Percentiles rank a stretch among this genome's conserved stretches.
Conservation (phyloP, 768 basidiomycete species). For the Boletus subcaerulescens region DNA sequence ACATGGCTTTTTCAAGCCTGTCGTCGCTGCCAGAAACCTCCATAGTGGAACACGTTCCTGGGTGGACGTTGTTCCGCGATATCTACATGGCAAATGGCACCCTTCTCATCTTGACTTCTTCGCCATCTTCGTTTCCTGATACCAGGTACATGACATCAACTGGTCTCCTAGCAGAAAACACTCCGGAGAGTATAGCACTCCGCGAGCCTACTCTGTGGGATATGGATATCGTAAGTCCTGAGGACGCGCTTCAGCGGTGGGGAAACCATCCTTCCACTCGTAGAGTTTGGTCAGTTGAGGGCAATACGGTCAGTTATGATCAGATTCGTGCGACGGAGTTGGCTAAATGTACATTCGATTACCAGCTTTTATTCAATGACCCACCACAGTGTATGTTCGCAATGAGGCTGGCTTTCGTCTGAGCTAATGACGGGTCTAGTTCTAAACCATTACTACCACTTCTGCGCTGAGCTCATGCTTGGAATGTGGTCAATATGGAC, state of each 20-base stretch:
- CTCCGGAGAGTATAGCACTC: conserved; percentile 59
- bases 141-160: conserved; percentile 63
- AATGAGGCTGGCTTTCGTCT: background rate
- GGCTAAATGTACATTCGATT: conserved; percentile 3
- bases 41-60: conserved; percentile 64
- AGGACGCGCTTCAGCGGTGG: conserved; percentile 63
- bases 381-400: conserved; percentile 52
- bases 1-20: conserved; percentile 3
- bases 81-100: conserved; percentile 86
- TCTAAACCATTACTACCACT: conserved; percentile 86
- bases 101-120: conserved; percentile 60
- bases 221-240: conserved; percentile 58
- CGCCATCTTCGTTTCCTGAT: conserved; percentile 44
- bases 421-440: conserved; percentile 32
- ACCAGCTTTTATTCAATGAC: conserved; percentile 61
- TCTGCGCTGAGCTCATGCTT: conserved; percentile 76
- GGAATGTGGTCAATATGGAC: conserved; percentile 76
- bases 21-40: conserved; percentile 48
- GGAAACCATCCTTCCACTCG: conserved; percentile 42
- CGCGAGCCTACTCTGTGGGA: conserved; percentile 65
- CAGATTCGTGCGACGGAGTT: background rate
- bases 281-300: conserved; percentile 64
- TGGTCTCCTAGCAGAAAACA: conserved; percentile 53
- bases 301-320: conserved; percentile 59
- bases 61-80: conserved; percentile 84